Conservation (phyloP, 2,329 filamentous ascomycete species). For the Penicillium sp. region DNA sequence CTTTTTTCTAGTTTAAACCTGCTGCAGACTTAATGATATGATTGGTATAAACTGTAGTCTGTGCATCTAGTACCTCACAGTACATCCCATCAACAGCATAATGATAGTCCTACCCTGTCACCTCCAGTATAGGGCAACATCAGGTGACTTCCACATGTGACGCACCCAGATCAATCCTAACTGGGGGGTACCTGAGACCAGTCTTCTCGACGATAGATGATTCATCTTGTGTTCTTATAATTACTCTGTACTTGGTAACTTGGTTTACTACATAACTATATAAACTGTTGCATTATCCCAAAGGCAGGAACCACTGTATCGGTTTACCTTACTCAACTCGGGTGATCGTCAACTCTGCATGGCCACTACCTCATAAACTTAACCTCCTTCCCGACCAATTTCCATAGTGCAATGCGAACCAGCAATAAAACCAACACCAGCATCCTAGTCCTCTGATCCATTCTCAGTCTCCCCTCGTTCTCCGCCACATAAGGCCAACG, state of each 20-base stretch:
- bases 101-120: neutral
- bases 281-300: neutral
- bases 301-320: neutral
- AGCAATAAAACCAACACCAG: slow-evolving; percentile 1
- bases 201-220: slow-evolving; percentile 6
- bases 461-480: neutral
- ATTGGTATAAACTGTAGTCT: neutral
- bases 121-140: neutral
- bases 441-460: neutral
- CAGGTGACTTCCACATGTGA: slow-evolving; percentile 14
- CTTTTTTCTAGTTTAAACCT: slow-evolving; percentile 1
- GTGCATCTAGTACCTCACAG: neutral
- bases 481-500: slow-evolving; percentile 16
- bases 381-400: slow-evolving; percentile 19
- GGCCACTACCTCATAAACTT: neutral
- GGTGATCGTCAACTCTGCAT: neutral
- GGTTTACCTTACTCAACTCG: neutral
- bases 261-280: neutral
- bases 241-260: neutral
- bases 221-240: neutral
- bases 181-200: slow-evolving; percentile 5
- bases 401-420: neutral
- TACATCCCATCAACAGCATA: neutral
- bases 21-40: neutral
- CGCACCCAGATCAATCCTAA: slow-evolving; percentile 8